Base-by-base conservation (phyloP, 2,329 filamentous ascomycete genomes). In the Alternaria infectoria region DNA sequence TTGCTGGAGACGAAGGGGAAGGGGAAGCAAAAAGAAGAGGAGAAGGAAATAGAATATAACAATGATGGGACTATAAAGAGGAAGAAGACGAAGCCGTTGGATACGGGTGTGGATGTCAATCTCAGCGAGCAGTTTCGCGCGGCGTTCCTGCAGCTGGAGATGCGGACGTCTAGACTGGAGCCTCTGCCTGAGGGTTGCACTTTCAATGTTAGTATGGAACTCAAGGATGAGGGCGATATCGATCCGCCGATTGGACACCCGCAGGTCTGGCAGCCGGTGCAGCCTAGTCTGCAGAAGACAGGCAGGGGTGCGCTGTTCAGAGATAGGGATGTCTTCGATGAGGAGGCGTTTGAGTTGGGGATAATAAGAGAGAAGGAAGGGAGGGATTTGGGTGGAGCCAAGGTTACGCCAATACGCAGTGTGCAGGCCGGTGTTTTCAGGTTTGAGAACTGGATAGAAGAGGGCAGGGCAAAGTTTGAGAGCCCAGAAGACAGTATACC, bases 151-250 rank as follows among this genome's bases (percentile, higher is more conserved):
- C 86, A 87, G 50, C 81, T 95, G 13, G 86, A 88, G 0, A 86
- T 88, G 62, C 85, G 87, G 4, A 87, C 85, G 9, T 85, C 88
- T 64, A 84, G 82, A 59, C 83, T 93, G 65, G 81, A 78, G 0
- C 79, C 84, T 0, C 75, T 93, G 21, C 90, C 91, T 0, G 79
- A 84, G 2, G 86, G 86, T 2, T 93, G 91, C 77, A 91, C 90
- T 0, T 95, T 92, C 77, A 92, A 91, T 0, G 78, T 95, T n/a
- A 90, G 89, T 0, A 86, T 95, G 44, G 92, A 95, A 78, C 77
- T 94, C 67, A 87, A 86, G 43, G 87, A 90, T 21, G 84, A 89
- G 44, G 84, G 83, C 0, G 79, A 85, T 11, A 83, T 82, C 28
- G 78, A 81, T 43, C 79, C 83, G 28, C 83, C 84, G 2, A 69